Evolutionary conservation across 2,329 filamentous ascomycete genomes (phyloP).

Genomic region (Fusarium sp.): DNA sequence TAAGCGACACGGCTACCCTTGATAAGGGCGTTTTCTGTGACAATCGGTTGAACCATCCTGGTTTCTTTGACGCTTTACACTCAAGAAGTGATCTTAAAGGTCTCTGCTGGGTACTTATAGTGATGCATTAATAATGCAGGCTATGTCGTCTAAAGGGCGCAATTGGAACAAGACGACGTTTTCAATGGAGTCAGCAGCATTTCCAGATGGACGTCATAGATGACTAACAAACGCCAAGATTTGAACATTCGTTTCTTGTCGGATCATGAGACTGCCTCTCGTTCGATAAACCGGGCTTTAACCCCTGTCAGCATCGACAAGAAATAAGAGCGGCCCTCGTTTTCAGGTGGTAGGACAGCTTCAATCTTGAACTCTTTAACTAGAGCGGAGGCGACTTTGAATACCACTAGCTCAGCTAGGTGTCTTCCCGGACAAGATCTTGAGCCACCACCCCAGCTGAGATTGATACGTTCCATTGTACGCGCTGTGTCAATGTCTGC

Average conservation of each 20-base stretch:
- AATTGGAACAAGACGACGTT: neutral
- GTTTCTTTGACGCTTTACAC: neutral
- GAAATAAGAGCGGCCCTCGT: constrained; percentile 61
- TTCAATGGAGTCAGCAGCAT: neutral
- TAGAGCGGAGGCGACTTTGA: constrained; percentile 58
- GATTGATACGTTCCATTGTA: constrained; percentile 61
- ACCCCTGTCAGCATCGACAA: constrained; percentile 65
- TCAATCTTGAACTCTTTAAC: constrained; percentile 60
- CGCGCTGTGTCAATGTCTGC: constrained; percentile 46
- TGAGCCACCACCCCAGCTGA: constrained; percentile 65
- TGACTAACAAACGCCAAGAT: neutral
- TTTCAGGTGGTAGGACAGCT: constrained; percentile 54
- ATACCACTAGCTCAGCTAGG: constrained; percentile 63
- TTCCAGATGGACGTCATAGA: neutral
- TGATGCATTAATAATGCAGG: constrained; percentile 24
- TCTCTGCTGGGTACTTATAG: constrained; percentile 9
- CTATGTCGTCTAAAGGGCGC: constrained; percentile 40
- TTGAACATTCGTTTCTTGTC: no score
- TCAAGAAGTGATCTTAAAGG: accelerated
- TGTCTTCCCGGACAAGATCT: constrained; percentile 64
- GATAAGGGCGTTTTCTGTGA: constrained; percentile 46
- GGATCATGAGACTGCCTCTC: neutral
- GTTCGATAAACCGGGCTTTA: constrained; percentile 54
- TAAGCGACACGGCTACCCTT: constrained; percentile 47
- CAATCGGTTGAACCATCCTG: constrained; percentile 39